Evolutionary conservation across 805 yeast species (phyloP), one percentile per base, ranked within the genome.

Genomic region (Ogataea salicorniae): DNA sequence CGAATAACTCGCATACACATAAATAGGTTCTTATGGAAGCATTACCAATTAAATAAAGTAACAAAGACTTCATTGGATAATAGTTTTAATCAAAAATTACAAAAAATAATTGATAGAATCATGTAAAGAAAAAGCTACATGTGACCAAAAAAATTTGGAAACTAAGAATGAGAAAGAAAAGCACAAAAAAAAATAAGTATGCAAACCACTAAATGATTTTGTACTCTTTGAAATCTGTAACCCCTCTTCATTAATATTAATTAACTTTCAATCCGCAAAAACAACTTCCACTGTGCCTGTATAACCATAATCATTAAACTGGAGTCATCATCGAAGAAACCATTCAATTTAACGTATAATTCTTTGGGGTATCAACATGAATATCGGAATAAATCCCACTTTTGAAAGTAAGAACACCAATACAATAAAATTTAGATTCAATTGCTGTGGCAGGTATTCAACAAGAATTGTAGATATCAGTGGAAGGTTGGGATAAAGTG

Each of bases 311-410:
- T 58, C 60, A 43, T 58, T 55, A 16, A 59, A 55, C 22, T 57
- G 57, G 42, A 50, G 41, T 59, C 62, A 15, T 58, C 61, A 23
- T 58, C 62, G 39, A 59, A 59, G 37, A 59, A 58, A 1, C 63
- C 62, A 46, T 55, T 50, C 4, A 43, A 23, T 16, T 45, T 46
- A 31, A 40, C 58, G 58, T 56, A 41, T 58, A 53, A 39, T 58
- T 55, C 8, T 37, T 50, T 23, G 63, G 60, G 2, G 57, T 46
- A 38, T 55, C 58, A 14, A 29, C 31, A 39, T 57, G 62, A 3
- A 42, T 37, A 18, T 50, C 57, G 13, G 61, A 61, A 34, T 56
- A 58, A 11, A 57, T 31, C 35, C 41, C 37, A 13, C 60, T 61
- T 23, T 56, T 58, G 35, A 42, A 43, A n/a, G 49, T 13, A 18